Conservation (phyloP, 352 stramenopile genomes). For the Phytophthora pseudosyringae region DNA sequence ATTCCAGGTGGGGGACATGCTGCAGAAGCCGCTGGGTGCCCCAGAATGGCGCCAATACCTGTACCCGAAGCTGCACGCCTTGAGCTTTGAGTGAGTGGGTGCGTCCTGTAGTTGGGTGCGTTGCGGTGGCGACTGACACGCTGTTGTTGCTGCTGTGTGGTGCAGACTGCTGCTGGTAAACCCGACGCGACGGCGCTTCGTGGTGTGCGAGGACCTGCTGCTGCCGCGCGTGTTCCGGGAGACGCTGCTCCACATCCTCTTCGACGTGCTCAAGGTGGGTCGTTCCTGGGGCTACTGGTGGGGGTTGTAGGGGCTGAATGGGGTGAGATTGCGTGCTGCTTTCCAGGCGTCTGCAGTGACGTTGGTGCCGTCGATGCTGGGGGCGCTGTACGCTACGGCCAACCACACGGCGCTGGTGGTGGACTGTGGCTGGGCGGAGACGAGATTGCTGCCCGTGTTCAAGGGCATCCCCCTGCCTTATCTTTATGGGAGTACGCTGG, state of each 20-base stretch:
- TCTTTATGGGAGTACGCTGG: slow-evolving; percentile 63
- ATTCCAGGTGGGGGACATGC: slow-evolving; percentile 59
- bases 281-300: neutral
- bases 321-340: slow-evolving; percentile 1
- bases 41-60: slow-evolving; percentile 59
- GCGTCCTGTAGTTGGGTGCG: too few species aligned
- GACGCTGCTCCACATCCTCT: slow-evolving; percentile 66
- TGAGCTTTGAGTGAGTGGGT: slow-evolving; percentile 78
- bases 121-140: neutral
- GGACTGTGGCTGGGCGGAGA: slow-evolving; percentile 81
- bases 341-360: slow-evolving; percentile 58
- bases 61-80: slow-evolving; percentile 55
- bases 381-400: slow-evolving; percentile 72
- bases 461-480: slow-evolving; percentile 83
- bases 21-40: slow-evolving; percentile 40
- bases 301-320: slow-evolving; percentile 2
- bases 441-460: slow-evolving; percentile 76
- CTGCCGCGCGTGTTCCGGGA: slow-evolving; percentile 66
- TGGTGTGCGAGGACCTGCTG: slow-evolving; percentile 84
- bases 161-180: slow-evolving; percentile 73
- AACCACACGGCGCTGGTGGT: slow-evolving; percentile 82
- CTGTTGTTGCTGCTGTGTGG: neutral
- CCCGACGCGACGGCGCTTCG: slow-evolving; percentile 71
- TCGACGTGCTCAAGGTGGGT: slow-evolving; percentile 63
- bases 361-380: slow-evolving; percentile 69